Percentiles rank a stretch among this genome's conserved stretches.
Conservation (phyloP, 345 rosid genomes). For the Hypericum androsaemum region DNA sequence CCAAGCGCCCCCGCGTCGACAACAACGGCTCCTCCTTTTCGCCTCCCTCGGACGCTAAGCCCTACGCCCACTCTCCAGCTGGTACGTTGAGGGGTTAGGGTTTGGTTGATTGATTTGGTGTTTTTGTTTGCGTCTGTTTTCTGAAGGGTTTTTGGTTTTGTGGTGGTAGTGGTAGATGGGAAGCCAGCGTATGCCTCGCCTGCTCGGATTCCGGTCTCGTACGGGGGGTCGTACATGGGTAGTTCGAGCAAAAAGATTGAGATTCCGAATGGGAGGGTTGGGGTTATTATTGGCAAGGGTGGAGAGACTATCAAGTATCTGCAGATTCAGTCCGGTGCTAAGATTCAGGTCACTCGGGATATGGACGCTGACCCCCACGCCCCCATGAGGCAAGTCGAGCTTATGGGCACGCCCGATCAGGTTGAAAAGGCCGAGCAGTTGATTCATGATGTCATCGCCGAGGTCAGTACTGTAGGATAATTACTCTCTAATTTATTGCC, state of each 20-base stretch:
- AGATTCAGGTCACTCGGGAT: conserved; percentile 95
- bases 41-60: conserved; percentile 48
- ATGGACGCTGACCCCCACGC: conserved; percentile 83
- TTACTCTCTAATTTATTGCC: background rate
- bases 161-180: conserved; percentile 35
- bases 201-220: conserved; percentile 52
- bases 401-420: conserved; percentile 74
- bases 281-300: conserved; percentile 93
- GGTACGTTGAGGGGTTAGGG: conserved; percentile 13
- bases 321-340: conserved; percentile 90
- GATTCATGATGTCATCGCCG: conserved; percentile 85
- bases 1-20: conserved; percentile 77
- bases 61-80: conserved; percentile 40
- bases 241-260: conserved; percentile 80
- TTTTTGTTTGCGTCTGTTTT: no score
- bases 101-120: no score
- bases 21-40: conserved; percentile 57
- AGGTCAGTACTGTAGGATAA: conserved; percentile 26
- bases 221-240: conserved; percentile 57
- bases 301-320: conserved; percentile 96
- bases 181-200: conserved; percentile 43
- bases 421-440: conserved; percentile 82
- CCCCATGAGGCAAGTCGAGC: conserved; percentile 60
- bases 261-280: conserved; percentile 86
- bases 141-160: background rate